Base-by-base conservation (phyloP, 179 eudicot genomes). In the Beta corolliflora region DNA sequence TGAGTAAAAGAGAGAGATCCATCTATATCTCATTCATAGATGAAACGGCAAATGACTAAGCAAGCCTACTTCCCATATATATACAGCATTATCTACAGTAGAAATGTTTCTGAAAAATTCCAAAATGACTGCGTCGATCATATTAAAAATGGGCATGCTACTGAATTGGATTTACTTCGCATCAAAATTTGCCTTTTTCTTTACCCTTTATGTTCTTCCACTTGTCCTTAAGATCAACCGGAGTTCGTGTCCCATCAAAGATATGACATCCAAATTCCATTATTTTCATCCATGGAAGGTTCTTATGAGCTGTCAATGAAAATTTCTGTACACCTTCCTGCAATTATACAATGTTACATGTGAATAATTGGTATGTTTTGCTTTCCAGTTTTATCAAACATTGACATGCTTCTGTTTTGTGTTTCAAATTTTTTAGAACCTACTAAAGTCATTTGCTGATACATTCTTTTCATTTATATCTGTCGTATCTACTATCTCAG, bases 141-240 rank as follows among this genome's bases (percentile, higher is more conserved):
- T 44, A 41, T 41, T 18, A 19, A 4, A 69, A 18, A n/a, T 19
- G 21, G 29, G 23, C 25, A 19, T 19, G 52, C 5, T 69, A 18
- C 53, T 18, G 71, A 29, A 4, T 29, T 29, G 44, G 12, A 11
- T 55, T 41, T 23, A 60, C 21, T 75, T 19, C 3, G 21, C 45
- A 9, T 46, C 14, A 81, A 71, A 55, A 55, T 48, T 54, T 65
- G 66, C 75, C 12, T 60, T 7, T 50, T 7, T 58, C 73, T 64
- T 76, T 79, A 44, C 21, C 58, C 63, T 55, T 59, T 69, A 83
- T 76, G 71, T 86, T 76, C 86, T 79, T 93, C 97, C 97, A 93
- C 75, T 91, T 93, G 79, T 88, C 89, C 89, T 83, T 91, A 70
- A 93, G 92, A 84, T 93, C 92, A 31, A 21, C 83, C 23, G 97